These are phyloP conservation scores for Eustoma russellianum DNA, from an alignment of 257 asterid genomes.

Conservation along the genomic window DNA sequence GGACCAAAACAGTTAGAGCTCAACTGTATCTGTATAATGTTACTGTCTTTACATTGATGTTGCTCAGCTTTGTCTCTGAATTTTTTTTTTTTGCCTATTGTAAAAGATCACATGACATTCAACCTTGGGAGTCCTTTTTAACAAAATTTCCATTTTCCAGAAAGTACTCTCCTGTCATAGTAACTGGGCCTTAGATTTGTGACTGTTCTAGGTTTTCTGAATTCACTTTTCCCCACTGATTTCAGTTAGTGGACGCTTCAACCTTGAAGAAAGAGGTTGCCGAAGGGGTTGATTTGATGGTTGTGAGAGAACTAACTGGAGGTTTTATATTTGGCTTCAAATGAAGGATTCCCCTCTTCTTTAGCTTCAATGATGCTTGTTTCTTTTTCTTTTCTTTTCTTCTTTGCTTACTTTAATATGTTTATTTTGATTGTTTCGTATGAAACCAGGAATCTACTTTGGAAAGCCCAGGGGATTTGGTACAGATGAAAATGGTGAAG, in stretches of 20 bases:
- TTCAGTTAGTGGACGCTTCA: constrained; percentile 90
- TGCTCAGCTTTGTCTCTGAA: no score
- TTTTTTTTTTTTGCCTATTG: no score
- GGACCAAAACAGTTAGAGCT: no score
- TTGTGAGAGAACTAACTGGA: constrained; percentile 97
- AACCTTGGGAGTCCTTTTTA: no score
- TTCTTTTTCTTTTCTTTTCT: constrained; percentile 2
- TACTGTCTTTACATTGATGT: no score
- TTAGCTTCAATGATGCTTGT: constrained; percentile 8
- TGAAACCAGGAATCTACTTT: constrained; percentile 73
- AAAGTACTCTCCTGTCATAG: no score
- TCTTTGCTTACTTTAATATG: no score
- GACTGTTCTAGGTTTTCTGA: no score
- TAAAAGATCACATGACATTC: no score
- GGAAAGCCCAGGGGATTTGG: constrained; percentile 92
- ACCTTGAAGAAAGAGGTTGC: constrained; percentile 92
- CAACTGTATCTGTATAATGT: no score
- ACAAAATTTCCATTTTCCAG: no score
- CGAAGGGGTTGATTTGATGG: constrained; percentile 97
- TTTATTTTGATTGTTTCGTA: constrained; percentile 3
- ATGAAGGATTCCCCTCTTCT: background rate
- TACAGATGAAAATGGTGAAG: constrained; percentile 74
- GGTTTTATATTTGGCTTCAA: constrained; percentile 36
- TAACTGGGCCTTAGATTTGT: no score
- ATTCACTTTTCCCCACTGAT: constrained; percentile 1